Conservation (phyloP, 306 rosid genomes). For the Gleditsia sinensis region DNA sequence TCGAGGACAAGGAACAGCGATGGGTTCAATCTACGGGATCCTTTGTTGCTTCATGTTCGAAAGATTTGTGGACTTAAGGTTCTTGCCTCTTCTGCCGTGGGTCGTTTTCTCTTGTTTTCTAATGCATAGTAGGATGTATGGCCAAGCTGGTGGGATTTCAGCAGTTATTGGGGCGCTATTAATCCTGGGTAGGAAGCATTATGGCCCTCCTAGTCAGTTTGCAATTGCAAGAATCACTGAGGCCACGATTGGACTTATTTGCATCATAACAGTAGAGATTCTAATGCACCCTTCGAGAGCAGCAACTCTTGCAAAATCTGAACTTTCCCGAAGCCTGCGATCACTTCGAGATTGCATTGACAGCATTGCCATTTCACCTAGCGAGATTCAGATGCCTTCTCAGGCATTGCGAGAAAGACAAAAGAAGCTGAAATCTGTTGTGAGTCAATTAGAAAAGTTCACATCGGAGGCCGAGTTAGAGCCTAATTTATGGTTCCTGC, state of each 20-base stretch:
- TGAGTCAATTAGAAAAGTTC: conserved; percentile 45
- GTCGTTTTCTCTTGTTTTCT: conserved; percentile 62
- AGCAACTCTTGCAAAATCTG: conserved; percentile 59
- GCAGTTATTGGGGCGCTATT: conserved; percentile 68
- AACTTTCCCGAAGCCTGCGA: conserved; percentile 54
- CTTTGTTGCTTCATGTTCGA: conserved; percentile 52
- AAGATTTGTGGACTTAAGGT: conserved; percentile 34
- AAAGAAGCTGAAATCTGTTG: conserved; percentile 44
- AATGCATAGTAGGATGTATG: conserved; percentile 71
- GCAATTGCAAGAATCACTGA: conserved; percentile 65
- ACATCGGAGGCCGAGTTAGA: conserved; percentile 65
- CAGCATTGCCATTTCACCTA: conserved; percentile 26
- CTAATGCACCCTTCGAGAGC: conserved; percentile 63
- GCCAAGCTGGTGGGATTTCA: conserved; percentile 77
- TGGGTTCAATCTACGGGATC: conserved; percentile 79
- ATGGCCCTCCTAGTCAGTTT: conserved; percentile 61
- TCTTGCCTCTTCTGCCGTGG: conserved; percentile 69
- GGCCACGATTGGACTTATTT: conserved; percentile 67
- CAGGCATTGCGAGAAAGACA: conserved; percentile 43
- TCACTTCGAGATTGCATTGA: conserved; percentile 52
- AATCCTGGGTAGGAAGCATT: conserved; percentile 69
- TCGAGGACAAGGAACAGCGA: conserved; percentile 77
- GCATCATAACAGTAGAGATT: conserved; percentile 53
- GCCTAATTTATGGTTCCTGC: conserved; percentile 79
- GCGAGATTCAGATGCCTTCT: conserved; percentile 16